phyloP scores from a whole-genome alignment of 2,329 filamentous ascomycete species.

The Pseudopithomyces maydicus region DNA sequence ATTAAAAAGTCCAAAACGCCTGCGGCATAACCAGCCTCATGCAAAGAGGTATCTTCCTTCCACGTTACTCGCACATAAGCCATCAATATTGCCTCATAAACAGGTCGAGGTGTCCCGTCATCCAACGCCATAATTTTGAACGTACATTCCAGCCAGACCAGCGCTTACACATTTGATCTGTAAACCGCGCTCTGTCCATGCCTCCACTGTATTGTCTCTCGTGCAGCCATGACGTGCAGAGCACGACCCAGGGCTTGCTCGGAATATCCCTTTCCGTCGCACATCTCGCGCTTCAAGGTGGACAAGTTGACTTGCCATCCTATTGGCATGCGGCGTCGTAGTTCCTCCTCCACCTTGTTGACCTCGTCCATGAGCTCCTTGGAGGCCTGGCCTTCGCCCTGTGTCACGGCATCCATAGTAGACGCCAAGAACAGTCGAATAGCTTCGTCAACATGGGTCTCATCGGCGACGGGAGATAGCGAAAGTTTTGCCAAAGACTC shows the following conservation, averaged over 20 bases:
- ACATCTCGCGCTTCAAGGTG: slow-evolving; percentile 86
- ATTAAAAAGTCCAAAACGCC: background rate
- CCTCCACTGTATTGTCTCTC: slow-evolving; percentile 83
- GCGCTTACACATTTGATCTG: slow-evolving; percentile 66
- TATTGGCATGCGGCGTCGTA: slow-evolving; percentile 85
- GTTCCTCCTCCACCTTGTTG: slow-evolving; percentile 82
- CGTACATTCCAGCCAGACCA: background rate
- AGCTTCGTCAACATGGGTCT: slow-evolving; percentile 93
- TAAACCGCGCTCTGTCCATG: slow-evolving; percentile 78
- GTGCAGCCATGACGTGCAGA: slow-evolving; percentile 81
- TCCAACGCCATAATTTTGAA: background rate
- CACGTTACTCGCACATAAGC: background rate
- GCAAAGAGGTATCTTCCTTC: background rate
- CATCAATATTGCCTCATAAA: background rate
- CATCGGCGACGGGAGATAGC: slow-evolving; percentile 83
- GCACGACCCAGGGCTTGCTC: slow-evolving; percentile 86
- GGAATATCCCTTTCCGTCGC: slow-evolving; percentile 86
- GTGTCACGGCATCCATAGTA: slow-evolving; percentile 97
- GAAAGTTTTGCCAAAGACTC: slow-evolving; percentile 93
- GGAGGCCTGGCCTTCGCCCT: slow-evolving; percentile 77
- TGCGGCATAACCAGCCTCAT: background rate
- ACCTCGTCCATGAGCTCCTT: slow-evolving; percentile 92
- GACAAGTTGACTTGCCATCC: slow-evolving; percentile 93
- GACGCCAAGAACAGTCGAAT: slow-evolving; percentile 95
- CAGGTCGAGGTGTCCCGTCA: background rate